Evolutionary conservation across 208 protist genomes (phyloP).

Genomic region (Trypanosoma conorhini): DNA sequence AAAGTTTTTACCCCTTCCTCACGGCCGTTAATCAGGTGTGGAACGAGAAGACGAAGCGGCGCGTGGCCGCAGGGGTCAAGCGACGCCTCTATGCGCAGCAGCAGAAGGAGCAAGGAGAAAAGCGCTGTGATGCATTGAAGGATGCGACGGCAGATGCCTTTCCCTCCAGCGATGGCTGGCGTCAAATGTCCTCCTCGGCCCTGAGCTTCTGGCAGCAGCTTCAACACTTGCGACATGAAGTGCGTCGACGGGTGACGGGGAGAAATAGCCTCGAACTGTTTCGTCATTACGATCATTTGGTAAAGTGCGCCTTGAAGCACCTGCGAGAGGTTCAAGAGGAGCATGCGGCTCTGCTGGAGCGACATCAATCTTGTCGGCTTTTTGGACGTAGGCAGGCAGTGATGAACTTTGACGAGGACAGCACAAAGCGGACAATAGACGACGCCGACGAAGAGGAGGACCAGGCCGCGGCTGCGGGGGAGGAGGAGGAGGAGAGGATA

Average conservation of each 20-base stretch:
- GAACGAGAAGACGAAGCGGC: slow-evolving; percentile 59
- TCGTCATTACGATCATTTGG: slow-evolving; percentile 61
- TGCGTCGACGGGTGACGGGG: slow-evolving; percentile 73
- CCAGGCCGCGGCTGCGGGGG: neutral
- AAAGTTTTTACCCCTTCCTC: slow-evolving; percentile 81
- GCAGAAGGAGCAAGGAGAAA: slow-evolving; percentile 21
- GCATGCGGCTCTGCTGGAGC: slow-evolving; percentile 15
- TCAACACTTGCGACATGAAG: slow-evolving; percentile 64
- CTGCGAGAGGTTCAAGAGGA: slow-evolving; percentile 30
- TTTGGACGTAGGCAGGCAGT: neutral
- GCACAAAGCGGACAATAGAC: neutral
- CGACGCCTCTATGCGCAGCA: slow-evolving; percentile 33
- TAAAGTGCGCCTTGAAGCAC: slow-evolving; percentile 31
- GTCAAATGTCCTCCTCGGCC: slow-evolving; percentile 15
- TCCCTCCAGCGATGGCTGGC: neutral
- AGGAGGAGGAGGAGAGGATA: slow-evolving; percentile 1
- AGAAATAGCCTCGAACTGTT: slow-evolving; percentile 67
- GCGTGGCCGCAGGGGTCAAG: slow-evolving; percentile 39
- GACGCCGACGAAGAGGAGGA: neutral
- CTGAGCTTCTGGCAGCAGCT: slow-evolving; percentile 36
- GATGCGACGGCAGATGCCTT: neutral
- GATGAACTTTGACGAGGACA: slow-evolving; percentile 1
- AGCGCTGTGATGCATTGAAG: neutral
- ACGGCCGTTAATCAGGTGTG: slow-evolving; percentile 79
- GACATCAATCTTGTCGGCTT: neutral